A percentile compares a stretch with the other conserved stretches of the same genome.
phyloP scores from a whole-genome alignment of 805 yeast species.

The Pichia paraexigua region DNA sequence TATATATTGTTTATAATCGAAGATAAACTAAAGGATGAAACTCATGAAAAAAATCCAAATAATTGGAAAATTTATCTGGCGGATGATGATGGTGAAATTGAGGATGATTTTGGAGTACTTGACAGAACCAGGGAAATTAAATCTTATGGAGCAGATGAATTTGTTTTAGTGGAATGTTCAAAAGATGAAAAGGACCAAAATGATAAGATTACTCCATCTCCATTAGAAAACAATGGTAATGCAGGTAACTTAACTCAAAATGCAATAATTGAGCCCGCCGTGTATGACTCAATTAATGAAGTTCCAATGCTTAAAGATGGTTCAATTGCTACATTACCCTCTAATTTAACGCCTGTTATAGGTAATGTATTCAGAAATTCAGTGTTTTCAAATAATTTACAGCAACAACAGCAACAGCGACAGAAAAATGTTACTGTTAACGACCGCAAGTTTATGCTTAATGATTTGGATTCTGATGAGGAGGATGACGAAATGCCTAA shows the following conservation, averaged over 20 bases:
- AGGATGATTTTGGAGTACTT: conserved; percentile 86
- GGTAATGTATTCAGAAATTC: conserved; percentile 15
- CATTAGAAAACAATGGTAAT: conserved; percentile 13
- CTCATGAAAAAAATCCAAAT: conserved; percentile 42
- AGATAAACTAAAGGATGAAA: neutral
- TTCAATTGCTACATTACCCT: conserved; percentile 14
- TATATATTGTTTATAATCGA: conserved; percentile 33
- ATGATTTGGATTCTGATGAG: conserved; percentile 15
- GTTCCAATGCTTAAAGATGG: neutral
- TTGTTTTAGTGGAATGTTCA: conserved; percentile 61
- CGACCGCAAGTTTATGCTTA: neutral
- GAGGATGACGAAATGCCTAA: conserved; percentile 2
- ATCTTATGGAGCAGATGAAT: conserved; percentile 73
- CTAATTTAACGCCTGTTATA: conserved; percentile 17
- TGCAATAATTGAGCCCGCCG: neutral
- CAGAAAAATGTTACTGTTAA: neutral
- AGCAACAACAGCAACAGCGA: neutral
- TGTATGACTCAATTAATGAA: neutral
- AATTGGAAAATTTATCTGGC: conserved; percentile 71
- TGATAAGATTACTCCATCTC: conserved; percentile 46
- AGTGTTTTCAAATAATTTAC: neutral
- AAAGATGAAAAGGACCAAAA: conserved; percentile 41
- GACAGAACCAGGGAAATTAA: conserved; percentile 59
- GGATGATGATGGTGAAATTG: conserved; percentile 91
- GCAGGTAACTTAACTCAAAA: neutral